Percentiles rank a stretch among this genome's conserved stretches.
Conservation (phyloP, 805 yeast species). For the Lipomyces spencermartinsiae region DNA sequence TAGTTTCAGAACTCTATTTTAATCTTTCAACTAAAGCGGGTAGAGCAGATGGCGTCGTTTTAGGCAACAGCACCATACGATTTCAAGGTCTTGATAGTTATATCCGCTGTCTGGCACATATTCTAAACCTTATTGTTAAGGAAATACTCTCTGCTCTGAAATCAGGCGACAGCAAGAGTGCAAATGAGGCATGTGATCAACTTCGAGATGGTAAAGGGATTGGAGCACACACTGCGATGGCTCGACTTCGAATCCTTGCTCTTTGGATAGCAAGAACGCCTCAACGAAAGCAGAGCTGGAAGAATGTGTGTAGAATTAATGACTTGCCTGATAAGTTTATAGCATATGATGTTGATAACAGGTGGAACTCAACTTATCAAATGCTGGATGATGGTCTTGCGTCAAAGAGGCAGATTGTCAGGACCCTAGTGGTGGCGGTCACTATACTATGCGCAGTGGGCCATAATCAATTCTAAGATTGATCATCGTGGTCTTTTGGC, state of each 20-base stretch:
- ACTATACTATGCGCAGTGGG: too few species aligned
- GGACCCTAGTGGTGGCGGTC: too few species aligned
- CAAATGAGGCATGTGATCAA: conserved; percentile 3
- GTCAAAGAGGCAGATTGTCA: not conserved
- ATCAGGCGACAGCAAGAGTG: not conserved
- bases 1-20: conserved; percentile 6
- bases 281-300: conserved; percentile 7
- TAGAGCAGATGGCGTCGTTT: not conserved
- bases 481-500: too few species aligned
- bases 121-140: not conserved
- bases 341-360: not conserved
- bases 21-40: not conserved
- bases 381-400: not conserved
- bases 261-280: conserved; percentile 1
- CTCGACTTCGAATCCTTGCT: conserved; percentile 10
- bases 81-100: conserved; percentile 4
- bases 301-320: conserved; percentile 3
- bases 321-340: not conserved
- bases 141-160: conserved; percentile 1
- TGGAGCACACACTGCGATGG: not conserved
- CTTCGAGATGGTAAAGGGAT: not conserved
- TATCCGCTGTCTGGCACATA: conserved; percentile 1
- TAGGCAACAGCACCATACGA: not conserved
- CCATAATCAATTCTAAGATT: too few species aligned
- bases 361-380: not conserved